Conservation (phyloP, 1,284 basidiomycete species). For the Neonothopanus nambi region DNA sequence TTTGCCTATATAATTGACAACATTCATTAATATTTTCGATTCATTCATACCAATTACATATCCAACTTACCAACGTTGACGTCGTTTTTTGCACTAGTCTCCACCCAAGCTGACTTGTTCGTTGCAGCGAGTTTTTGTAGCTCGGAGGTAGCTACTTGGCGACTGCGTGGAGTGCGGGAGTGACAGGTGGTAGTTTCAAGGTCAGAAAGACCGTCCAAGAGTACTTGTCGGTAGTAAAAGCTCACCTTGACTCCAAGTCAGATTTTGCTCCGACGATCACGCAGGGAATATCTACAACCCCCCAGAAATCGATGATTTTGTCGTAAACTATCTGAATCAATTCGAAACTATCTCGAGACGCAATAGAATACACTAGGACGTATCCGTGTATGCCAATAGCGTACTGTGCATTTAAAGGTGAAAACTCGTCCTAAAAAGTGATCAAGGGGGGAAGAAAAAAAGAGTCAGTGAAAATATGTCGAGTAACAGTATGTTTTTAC, state of each 20-base stretch:
- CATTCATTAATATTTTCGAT: background rate
- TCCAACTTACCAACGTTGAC: constrained; percentile 81
- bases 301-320: constrained; percentile 96
- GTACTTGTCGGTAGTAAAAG: constrained; percentile 16
- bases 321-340: constrained; percentile 96
- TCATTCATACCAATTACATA: constrained; percentile 2
- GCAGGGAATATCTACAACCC: constrained; percentile 87
- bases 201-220: constrained; percentile 2
- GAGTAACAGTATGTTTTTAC: no score
- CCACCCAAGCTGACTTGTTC: constrained; percentile 79
- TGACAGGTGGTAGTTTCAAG: constrained; percentile 18
- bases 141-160: constrained; percentile 78
- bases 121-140: constrained; percentile 76
- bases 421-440: constrained; percentile 79
- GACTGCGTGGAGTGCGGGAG: constrained; percentile 37
- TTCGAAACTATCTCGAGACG: constrained; percentile 90
- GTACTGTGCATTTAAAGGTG: constrained; percentile 80
- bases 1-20: constrained; percentile 52
- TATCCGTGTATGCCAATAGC: constrained; percentile 85
- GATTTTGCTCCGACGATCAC: constrained; percentile 96
- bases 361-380: constrained; percentile 93
- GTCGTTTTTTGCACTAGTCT: constrained; percentile 89
- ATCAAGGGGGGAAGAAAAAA: background rate
- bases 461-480: no score
- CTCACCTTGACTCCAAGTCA: constrained; percentile 78